Conservation (phyloP, 2,329 filamentous ascomycete species). For the Talaromyces sp. region DNA sequence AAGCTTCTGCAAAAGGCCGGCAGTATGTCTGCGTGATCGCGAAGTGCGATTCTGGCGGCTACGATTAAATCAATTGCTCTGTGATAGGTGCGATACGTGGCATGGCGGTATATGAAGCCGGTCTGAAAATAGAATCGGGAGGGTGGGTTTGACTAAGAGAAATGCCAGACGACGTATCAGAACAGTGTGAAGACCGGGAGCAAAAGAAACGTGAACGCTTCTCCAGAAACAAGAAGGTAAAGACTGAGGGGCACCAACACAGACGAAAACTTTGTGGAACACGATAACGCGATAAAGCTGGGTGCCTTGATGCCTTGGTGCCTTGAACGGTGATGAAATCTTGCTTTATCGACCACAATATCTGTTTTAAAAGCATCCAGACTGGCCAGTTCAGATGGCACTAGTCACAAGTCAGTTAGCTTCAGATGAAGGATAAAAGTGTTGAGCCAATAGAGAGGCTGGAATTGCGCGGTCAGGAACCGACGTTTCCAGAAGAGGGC, state of each 20-base stretch:
- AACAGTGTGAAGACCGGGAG: background rate
- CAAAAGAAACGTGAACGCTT: background rate
- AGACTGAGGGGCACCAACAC: constrained; percentile 5
- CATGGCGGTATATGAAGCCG: background rate
- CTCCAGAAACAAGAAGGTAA: background rate
- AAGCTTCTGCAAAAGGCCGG: background rate
- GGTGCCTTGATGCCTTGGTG: constrained; percentile 9
- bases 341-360: background rate
- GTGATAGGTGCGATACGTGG: constrained; percentile 1
- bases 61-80: background rate
- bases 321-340: background rate
- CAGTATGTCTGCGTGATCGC: background rate
- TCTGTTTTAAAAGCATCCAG: background rate
- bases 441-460: background rate
- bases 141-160: background rate
- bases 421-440: background rate
- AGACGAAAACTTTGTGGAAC: constrained; percentile 8
- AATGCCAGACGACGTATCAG: background rate
- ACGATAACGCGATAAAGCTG: constrained; percentile 4
- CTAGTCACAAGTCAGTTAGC: background rate
- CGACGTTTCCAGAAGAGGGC: background rate
- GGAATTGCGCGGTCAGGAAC: background rate
- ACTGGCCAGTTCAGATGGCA: background rate
- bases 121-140: background rate
- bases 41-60: constrained; percentile 13